Evolutionary conservation across 129 eudicot genomes (phyloP).

Genomic region (Erigeron canadensis): DNA sequence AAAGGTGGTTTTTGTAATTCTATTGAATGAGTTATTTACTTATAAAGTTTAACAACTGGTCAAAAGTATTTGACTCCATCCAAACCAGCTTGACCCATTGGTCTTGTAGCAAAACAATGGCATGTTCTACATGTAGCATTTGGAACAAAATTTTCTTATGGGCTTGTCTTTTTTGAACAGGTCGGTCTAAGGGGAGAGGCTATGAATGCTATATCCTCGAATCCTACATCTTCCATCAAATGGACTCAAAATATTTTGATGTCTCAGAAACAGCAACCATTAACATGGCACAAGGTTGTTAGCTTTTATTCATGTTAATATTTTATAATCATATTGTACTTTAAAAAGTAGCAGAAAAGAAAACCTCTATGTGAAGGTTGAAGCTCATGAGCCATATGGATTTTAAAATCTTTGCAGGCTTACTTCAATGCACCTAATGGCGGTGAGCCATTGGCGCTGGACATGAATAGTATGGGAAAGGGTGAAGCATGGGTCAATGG

Average conservation of each 20-base stretch:
- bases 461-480: slow-evolving; percentile 95
- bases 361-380: slow-evolving; percentile 4
- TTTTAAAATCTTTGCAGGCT: slow-evolving; percentile 52
- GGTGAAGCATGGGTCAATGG: slow-evolving; percentile 98
- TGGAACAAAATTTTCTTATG: slow-evolving; percentile 15
- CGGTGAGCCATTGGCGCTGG: slow-evolving; percentile 82
- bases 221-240: slow-evolving; percentile 50
- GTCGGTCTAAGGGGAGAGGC: slow-evolving; percentile 97
- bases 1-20: not conserved
- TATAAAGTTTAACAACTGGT: not conserved
- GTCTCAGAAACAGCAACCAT: slow-evolving; percentile 71
- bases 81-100: not conserved
- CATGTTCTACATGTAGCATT: not conserved
- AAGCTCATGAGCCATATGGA: slow-evolving; percentile 5
- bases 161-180: slow-evolving; percentile 34
- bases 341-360: slow-evolving; percentile 21
- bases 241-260: slow-evolving; percentile 77
- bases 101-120: not conserved
- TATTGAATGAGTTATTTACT: not conserved
- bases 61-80: not conserved
- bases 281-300: slow-evolving; percentile 90
- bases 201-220: slow-evolving; percentile 67
- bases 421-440: slow-evolving; percentile 83
- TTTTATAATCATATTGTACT: not conserved
- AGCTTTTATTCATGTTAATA: not conserved